Conservation (phyloP, 495 filamentous ascomycete genomes). For the Cenococcum geophilum region DNA sequence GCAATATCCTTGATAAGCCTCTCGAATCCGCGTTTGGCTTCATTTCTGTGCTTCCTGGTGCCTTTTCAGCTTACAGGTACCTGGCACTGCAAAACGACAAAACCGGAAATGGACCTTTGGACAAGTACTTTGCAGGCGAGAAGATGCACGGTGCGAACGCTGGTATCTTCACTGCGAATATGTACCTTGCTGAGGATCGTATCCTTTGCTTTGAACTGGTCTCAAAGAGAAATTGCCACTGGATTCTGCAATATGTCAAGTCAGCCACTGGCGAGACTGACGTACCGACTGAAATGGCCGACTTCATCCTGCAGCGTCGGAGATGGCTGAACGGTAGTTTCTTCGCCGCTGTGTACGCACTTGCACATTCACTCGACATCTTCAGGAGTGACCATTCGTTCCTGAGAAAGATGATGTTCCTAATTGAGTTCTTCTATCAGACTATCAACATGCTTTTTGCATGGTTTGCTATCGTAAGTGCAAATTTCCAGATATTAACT, state of each 20-base stretch:
- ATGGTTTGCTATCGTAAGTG: conserved; percentile 79
- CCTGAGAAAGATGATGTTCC: conserved; percentile 79
- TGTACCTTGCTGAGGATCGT: conserved; percentile 99
- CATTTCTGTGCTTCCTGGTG: conserved; percentile 92
- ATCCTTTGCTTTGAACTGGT: conserved; percentile 99
- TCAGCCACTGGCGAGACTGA: conserved; percentile 94
- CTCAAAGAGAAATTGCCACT: conserved; percentile 90
- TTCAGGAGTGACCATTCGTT: conserved; percentile 86
- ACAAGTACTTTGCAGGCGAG: conserved; percentile 97
- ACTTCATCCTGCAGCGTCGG: conserved; percentile 92
- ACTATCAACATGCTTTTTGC: conserved; percentile 96
- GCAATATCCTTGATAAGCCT: conserved; percentile 98
- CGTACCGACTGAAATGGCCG: conserved; percentile 90
- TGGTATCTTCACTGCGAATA: conserved; percentile 97
- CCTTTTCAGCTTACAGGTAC: conserved; percentile 95
- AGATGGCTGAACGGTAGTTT: conserved; percentile 98
- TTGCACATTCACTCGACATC: conserved; percentile 90
- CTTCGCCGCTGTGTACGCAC: conserved; percentile 94
- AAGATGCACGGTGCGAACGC: conserved; percentile 95
- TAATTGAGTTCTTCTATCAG: conserved; percentile 90
- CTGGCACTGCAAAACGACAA: conserved; percentile 95
- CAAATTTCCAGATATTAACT: conserved; percentile 23
- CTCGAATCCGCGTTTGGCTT: conserved; percentile 97
- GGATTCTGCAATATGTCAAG: conserved; percentile 97
- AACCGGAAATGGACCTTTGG: conserved; percentile 81